These are phyloP conservation scores for Dicorynia guianensis DNA, from an alignment of 306 rosid species.

Conservation along the genomic window DNA sequence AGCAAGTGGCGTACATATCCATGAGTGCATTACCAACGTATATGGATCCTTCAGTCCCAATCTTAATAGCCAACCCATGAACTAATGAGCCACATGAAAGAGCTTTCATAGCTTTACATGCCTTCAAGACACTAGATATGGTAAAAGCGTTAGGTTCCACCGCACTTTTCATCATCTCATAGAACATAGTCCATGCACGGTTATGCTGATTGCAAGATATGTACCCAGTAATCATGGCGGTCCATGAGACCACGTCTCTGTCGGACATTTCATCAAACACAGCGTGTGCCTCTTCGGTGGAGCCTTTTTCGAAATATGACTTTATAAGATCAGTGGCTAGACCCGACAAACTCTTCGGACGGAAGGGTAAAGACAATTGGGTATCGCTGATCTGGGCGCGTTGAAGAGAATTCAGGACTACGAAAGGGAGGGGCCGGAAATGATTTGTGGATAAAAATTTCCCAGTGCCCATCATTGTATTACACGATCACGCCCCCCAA, in stretches of 20 bases:
- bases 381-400: constrained; percentile 22
- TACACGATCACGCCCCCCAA: constrained; percentile 10
- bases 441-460: constrained; percentile 38
- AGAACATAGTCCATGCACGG: constrained; percentile 61
- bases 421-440: constrained; percentile 51
- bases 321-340: constrained; percentile 64
- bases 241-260: constrained; percentile 73
- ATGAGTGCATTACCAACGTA: constrained; percentile 74
- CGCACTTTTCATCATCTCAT: constrained; percentile 59
- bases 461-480: constrained; percentile 35
- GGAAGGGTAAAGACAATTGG: constrained; percentile 46
- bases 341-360: constrained; percentile 42
- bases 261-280: constrained; percentile 79
- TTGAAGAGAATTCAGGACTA: constrained; percentile 53
- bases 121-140: constrained; percentile 68
- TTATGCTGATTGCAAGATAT: constrained; percentile 53
- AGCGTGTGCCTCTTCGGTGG: constrained; percentile 54
- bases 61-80: constrained; percentile 64
- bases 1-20: constrained; percentile 73
- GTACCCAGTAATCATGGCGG: constrained; percentile 74
- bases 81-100: constrained; percentile 56
- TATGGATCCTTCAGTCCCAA: constrained; percentile 58
- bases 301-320: constrained; percentile 50
- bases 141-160: constrained; percentile 67
- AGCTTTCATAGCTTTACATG: constrained; percentile 68